These are phyloP conservation scores for Suhomyces bokatorum DNA, from an alignment of 1,139 yeast genomes.

Conservation along the genomic window DNA sequence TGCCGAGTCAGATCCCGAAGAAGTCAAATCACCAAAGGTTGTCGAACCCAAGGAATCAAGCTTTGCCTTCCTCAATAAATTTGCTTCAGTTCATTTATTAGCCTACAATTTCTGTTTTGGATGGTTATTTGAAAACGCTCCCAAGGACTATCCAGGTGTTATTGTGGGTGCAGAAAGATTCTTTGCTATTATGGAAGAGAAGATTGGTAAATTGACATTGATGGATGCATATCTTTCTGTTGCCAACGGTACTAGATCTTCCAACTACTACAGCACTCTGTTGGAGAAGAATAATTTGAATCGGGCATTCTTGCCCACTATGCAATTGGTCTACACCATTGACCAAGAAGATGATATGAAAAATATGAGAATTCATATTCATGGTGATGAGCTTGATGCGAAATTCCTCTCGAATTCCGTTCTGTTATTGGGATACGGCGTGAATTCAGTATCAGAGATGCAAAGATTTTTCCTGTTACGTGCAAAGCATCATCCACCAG, in stretches of 20 bases:
- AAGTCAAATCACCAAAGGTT: background rate
- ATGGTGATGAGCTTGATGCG: constrained; percentile 71
- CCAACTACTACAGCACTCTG: constrained; percentile 50
- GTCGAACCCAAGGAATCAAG: background rate
- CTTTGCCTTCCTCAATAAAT: constrained; percentile 21
- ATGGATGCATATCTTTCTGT: constrained; percentile 65
- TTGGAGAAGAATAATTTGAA: constrained; percentile 51
- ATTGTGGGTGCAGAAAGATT: constrained; percentile 73
- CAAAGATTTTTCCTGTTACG: constrained; percentile 38
- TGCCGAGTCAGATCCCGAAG: background rate
- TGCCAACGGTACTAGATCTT: constrained; percentile 59
- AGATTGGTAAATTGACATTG: constrained; percentile 64
- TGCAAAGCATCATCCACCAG: constrained; percentile 4
- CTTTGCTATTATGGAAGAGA: constrained; percentile 60
- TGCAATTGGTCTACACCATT: constrained; percentile 59
- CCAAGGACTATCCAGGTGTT: constrained; percentile 62
- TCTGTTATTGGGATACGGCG: constrained; percentile 44
- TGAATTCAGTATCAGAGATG: constrained; percentile 45
- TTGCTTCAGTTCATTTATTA: constrained; percentile 56
- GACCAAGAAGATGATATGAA: constrained; percentile 29
- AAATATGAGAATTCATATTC: constrained; percentile 46
- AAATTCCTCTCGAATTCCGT: constrained; percentile 57
- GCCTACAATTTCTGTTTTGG: constrained; percentile 73
- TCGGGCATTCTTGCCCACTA: constrained; percentile 65
- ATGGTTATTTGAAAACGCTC: constrained; percentile 57